phyloP scores from a whole-genome alignment of 129 eudicot species.

The Helianthus tuberosus region DNA sequence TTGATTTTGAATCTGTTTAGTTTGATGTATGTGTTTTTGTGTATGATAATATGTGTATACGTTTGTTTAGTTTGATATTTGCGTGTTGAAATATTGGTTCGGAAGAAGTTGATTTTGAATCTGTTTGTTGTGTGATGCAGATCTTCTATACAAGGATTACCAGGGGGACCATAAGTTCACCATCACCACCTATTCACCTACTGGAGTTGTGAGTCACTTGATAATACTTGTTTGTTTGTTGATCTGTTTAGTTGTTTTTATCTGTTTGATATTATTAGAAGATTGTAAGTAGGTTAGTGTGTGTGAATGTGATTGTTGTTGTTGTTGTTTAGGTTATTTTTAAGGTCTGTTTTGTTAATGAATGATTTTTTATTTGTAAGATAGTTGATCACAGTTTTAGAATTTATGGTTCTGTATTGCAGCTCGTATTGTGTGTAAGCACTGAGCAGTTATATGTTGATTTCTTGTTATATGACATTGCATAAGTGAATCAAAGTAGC shows the following conservation, averaged over 20 bases:
- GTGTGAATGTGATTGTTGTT: constrained; percentile 19
- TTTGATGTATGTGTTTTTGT: not conserved
- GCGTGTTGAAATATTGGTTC: constrained; percentile 10
- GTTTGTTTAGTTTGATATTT: constrained; percentile 3
- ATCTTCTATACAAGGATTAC: constrained; percentile 85
- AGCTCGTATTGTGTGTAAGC: not conserved
- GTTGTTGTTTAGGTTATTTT: not conserved
- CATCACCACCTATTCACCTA: constrained; percentile 77
- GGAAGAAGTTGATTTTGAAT: not conserved
- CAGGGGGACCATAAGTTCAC: constrained; percentile 91
- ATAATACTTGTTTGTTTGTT: not conserved
- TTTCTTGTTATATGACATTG: not conserved
- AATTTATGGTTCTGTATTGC: not conserved
- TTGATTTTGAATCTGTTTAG: not conserved
- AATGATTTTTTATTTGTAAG: not conserved
- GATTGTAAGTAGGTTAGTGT: constrained; percentile 5
- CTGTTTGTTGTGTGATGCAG: constrained; percentile 36
- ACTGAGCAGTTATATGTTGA: not conserved
- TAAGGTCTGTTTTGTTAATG: not conserved
- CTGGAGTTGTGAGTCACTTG: constrained; percentile 72
- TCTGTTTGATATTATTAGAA: constrained; percentile 25
- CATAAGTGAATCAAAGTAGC: not conserved
- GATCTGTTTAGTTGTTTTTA: constrained; percentile 29
- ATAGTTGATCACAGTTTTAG: not conserved
- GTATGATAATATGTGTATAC: not conserved